phyloP scores from a whole-genome alignment of 1,284 basidiomycete species.

The Cerrena zonata region DNA sequence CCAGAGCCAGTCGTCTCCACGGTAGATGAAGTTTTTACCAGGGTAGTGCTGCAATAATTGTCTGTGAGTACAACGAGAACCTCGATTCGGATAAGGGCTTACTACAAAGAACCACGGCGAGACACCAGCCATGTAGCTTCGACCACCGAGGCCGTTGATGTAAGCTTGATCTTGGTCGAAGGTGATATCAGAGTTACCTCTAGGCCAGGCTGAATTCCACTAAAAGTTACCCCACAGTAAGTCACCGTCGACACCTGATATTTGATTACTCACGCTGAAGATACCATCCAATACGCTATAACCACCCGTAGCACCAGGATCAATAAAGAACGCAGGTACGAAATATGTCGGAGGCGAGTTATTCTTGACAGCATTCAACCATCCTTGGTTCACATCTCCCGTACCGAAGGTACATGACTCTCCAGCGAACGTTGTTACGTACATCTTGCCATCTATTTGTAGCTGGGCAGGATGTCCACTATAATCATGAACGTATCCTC shows the following conservation, averaged over 20 bases:
- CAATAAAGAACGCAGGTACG: slow-evolving; percentile 35
- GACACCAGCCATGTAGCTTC: slow-evolving; percentile 32
- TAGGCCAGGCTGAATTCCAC: slow-evolving; percentile 26
- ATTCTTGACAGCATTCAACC: slow-evolving; percentile 27
- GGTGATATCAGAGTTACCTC: slow-evolving; percentile 21
- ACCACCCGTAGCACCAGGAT: slow-evolving; percentile 22
- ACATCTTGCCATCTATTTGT: slow-evolving; percentile 33
- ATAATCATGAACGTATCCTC: slow-evolving; percentile 37
- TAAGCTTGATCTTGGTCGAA: slow-evolving; percentile 27
- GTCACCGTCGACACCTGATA: not conserved
- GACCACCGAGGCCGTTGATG: slow-evolving; percentile 21
- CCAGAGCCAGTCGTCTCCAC: slow-evolving; percentile 52
- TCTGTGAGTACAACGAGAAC: not conserved
- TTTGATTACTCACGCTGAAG: slow-evolving; percentile 11
- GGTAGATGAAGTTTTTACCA: slow-evolving; percentile 64
- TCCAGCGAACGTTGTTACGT: slow-evolving; percentile 53
- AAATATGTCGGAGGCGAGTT: slow-evolving; percentile 25
- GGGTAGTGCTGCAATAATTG: slow-evolving; percentile 40
- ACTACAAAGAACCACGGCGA: slow-evolving; percentile 51
- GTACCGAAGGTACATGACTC: slow-evolving; percentile 45
- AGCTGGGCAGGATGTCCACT: slow-evolving; percentile 39
- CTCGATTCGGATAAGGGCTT: not conserved
- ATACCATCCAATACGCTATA: slow-evolving; percentile 30
- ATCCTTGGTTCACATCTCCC: slow-evolving; percentile 26
- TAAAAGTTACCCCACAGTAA: too few relatives aligned